Evolutionary conservation across 108 stramenopile species (phyloP).

Genomic region (Poteriospumella lacustris): DNA sequence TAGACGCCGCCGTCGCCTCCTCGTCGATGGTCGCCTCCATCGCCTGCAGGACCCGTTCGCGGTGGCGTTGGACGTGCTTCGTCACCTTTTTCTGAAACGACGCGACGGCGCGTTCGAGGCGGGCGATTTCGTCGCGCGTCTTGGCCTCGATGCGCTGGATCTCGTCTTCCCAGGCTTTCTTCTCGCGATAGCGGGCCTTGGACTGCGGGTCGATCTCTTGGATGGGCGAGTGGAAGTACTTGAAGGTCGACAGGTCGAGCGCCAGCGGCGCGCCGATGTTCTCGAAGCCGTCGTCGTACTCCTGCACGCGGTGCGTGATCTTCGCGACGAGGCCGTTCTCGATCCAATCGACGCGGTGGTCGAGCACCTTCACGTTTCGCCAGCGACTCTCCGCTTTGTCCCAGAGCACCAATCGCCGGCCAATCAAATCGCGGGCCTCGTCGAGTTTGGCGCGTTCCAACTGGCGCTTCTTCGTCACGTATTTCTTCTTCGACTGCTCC

Average conservation of each 20-base stretch:
- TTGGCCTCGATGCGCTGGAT: not conserved
- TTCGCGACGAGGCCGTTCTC: not conserved
- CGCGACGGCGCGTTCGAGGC: not conserved
- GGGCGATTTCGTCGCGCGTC: not conserved
- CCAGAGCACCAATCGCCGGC: not conserved
- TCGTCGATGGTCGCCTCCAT: not conserved
- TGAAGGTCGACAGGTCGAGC: not conserved
- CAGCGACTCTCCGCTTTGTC: not conserved
- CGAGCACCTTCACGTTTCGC: slow-evolving; percentile 10
- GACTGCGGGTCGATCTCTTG: not conserved
- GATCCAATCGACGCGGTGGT: not conserved
- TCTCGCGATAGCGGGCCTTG: not conserved
- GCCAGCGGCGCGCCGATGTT: not conserved
- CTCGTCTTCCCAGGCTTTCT: not conserved
- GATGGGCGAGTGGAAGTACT: not conserved
- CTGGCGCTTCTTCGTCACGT: not conserved
- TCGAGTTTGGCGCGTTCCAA: not conserved
- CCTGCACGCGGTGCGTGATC: slow-evolving; percentile 15
- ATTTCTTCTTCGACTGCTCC: slow-evolving; percentile 24
- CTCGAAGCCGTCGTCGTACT: slow-evolving; percentile 9
- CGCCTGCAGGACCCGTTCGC: not conserved
- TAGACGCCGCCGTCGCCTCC: not conserved
- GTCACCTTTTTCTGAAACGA: not conserved
- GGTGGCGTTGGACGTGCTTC: not conserved
- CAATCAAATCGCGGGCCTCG: not conserved